These are phyloP conservation scores for Colletotrichum lupini DNA, from an alignment of 2,329 filamentous ascomycete species.

Conservation along the genomic window DNA sequence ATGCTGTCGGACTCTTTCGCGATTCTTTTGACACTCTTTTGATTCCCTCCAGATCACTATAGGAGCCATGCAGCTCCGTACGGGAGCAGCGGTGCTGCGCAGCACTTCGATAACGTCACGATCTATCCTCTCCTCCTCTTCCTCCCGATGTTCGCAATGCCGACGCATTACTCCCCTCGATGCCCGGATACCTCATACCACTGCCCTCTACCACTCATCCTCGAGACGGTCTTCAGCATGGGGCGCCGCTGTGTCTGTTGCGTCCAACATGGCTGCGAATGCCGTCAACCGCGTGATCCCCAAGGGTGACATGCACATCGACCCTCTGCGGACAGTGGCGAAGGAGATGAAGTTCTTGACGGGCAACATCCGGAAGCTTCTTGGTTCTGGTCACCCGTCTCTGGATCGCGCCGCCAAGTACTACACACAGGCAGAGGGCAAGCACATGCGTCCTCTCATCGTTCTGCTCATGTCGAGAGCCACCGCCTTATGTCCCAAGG, in stretches of 20 bases:
- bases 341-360: conserved; percentile 98
- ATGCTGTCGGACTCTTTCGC: conserved; percentile 9
- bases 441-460: conserved; percentile 94
- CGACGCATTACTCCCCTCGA: conserved; percentile 45
- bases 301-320: conserved; percentile 78
- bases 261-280: conserved; percentile 77
- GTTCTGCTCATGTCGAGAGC: conserved; percentile 97
- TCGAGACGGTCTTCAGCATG: conserved; percentile 70
- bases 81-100: conserved; percentile 62
- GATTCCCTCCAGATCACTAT: conserved; percentile 36
- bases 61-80: conserved; percentile 64
- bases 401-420: conserved; percentile 97
- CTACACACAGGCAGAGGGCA: conserved; percentile 96
- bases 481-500: conserved; percentile 81
- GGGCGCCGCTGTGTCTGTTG: conserved; percentile 78
- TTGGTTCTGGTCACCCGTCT: conserved; percentile 93
- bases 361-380: conserved; percentile 90
- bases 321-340: conserved; percentile 89
- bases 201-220: conserved; percentile 56
- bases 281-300: conserved; percentile 68
- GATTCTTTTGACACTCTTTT: conserved; percentile 5
- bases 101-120: conserved; percentile 43
- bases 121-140: conserved; percentile 35
- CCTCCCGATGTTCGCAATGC: conserved; percentile 48
- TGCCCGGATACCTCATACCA: conserved; percentile 46